phyloP scores from a whole-genome alignment of 345 rosid genomes.

The Pistacia vera region DNA sequence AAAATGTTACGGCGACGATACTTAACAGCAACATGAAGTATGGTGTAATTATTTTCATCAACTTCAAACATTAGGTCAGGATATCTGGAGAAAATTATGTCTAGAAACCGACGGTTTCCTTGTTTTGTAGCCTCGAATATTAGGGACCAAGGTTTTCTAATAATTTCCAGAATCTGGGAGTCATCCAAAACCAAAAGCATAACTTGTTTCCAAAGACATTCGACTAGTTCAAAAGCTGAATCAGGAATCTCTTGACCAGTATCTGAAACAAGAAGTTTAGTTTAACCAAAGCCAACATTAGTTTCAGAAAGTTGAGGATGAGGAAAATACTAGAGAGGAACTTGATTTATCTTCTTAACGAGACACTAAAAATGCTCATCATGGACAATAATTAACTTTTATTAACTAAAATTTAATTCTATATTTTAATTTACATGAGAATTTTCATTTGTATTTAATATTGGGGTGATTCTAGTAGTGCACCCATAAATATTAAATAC shows the following conservation, averaged over 20 bases:
- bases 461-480: too few relatives aligned
- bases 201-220: not conserved
- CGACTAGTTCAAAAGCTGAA: not conserved
- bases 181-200: not conserved
- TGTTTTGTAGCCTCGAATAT: not conserved
- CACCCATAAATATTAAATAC: too few relatives aligned
- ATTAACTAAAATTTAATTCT: too few relatives aligned
- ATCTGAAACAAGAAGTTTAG: not conserved
- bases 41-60: not conserved
- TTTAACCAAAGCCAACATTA: not conserved
- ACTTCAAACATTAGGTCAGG: not conserved
- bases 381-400: too few relatives aligned
- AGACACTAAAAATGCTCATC: too few relatives aligned
- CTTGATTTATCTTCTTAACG: too few relatives aligned
- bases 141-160: not conserved
- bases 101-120: not conserved
- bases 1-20: conserved; percentile 20
- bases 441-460: too few relatives aligned
- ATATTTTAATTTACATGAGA: too few relatives aligned
- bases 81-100: not conserved
- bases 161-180: not conserved
- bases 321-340: not conserved
- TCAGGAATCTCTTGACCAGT: not conserved
- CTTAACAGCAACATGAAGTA: conserved; percentile 24
- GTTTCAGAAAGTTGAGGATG: not conserved